Conservation (phyloP, 2,329 filamentous ascomycete genomes). For the Pseudonectria foliicola region DNA sequence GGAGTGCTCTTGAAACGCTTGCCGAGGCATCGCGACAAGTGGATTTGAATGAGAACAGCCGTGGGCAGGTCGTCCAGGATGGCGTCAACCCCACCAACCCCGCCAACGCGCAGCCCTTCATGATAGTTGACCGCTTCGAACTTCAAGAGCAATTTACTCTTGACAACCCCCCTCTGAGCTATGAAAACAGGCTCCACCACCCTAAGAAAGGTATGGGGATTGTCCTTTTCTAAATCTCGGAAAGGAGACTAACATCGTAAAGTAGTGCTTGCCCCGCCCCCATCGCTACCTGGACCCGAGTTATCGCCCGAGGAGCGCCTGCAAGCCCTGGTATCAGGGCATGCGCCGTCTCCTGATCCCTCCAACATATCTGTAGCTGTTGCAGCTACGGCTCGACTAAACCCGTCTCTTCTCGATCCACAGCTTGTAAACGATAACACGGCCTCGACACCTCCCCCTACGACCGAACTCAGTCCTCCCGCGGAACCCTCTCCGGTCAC, state of each 20-base stretch:
- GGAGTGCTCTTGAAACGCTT: conserved; percentile 77
- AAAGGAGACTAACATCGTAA: not conserved
- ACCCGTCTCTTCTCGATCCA: conserved; percentile 48
- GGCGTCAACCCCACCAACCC: conserved; percentile 23
- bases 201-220: conserved; percentile 19
- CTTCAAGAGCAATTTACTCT: conserved; percentile 53
- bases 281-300: conserved; percentile 23
- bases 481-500: conserved; percentile 17
- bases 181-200: conserved; percentile 30
- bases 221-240: not conserved
- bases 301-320: conserved; percentile 44
- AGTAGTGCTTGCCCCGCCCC: conserved; percentile 14
- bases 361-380: conserved; percentile 49
- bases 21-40: conserved; percentile 83
- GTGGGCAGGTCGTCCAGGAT: conserved; percentile 35
- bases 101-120: conserved; percentile 15
- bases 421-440: conserved; percentile 32
- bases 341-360: conserved; percentile 34
- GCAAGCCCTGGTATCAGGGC: conserved; percentile 36
- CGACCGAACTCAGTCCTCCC: conserved; percentile 14
- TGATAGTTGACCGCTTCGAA: conserved; percentile 36
- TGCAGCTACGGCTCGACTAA: conserved; percentile 48
- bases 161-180: conserved; percentile 47
- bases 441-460: conserved; percentile 23
- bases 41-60: conserved; percentile 56